These are phyloP conservation scores for Xylaria longipes DNA, from an alignment of 495 filamentous ascomycete genomes.

Conservation along the genomic window DNA sequence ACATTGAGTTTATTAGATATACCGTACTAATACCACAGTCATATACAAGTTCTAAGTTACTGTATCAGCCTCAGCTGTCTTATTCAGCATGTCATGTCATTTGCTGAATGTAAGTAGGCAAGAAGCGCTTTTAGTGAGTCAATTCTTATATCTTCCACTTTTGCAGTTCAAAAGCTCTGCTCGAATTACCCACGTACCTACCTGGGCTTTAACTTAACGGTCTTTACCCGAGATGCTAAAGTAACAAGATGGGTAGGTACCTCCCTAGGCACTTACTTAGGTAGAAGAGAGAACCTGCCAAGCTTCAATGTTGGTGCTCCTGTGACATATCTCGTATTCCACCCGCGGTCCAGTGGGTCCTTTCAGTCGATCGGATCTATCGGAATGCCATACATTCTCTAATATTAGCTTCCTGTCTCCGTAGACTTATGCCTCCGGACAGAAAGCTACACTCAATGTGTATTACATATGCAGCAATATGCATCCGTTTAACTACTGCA, in stretches of 20 bases:
- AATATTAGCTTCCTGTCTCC: background rate
- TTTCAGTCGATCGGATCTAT: constrained; percentile 9
- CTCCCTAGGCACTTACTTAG: no score
- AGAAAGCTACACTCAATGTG: background rate
- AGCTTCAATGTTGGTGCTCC: background rate
- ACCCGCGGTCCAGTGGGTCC: background rate
- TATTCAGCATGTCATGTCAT: constrained; percentile 8
- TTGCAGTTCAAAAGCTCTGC: background rate
- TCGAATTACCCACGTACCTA: no score
- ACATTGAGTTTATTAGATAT: background rate
- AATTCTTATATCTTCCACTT: background rate
- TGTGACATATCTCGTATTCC: constrained; percentile 15
- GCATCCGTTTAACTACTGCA: background rate
- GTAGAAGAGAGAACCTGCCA: constrained; percentile 1
- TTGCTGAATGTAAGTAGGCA: background rate
- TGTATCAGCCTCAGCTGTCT: constrained; percentile 21
- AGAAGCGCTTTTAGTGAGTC: constrained; percentile 3
- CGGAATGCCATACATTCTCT: background rate
- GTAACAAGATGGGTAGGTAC: no score
- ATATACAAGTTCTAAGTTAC: background rate
- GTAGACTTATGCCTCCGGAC: background rate
- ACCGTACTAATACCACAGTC: background rate
- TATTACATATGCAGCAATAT: background rate
- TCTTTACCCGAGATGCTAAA: background rate
- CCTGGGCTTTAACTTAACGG: background rate